A percentile compares a stretch with the other conserved stretches of the same genome.
phyloP scores from a whole-genome alignment of 345 rosid genomes.

The Jatropha curcas region DNA sequence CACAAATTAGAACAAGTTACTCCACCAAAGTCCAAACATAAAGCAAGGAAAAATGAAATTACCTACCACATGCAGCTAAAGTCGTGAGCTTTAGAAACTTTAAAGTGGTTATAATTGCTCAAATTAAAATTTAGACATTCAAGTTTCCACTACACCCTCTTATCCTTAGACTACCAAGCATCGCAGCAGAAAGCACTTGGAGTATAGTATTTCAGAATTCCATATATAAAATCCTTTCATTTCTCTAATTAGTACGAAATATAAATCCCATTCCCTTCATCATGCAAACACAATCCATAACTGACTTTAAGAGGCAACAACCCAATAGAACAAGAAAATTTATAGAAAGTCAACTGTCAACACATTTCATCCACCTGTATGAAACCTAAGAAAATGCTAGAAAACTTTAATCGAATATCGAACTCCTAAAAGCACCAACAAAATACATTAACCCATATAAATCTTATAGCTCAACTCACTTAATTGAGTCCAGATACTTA shows the following conservation, averaged over 20 bases:
- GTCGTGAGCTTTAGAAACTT: neutral
- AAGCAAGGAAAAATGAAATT: neutral
- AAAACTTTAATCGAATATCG: neutral
- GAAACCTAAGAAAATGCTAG: neutral
- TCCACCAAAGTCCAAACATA: neutral
- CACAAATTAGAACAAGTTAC: conserved; percentile 8
- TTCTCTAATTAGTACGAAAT: neutral
- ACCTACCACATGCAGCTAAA: neutral
- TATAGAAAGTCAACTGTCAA: neutral
- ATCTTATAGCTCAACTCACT: neutral
- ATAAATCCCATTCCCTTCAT: neutral
- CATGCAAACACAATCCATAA: neutral
- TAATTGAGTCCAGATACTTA: neutral
- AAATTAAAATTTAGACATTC: neutral
- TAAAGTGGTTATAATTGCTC: too few species aligned
- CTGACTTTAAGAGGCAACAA: neutral
- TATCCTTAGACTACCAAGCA: neutral
- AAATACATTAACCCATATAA: too few species aligned
- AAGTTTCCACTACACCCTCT: neutral
- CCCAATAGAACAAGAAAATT: neutral
- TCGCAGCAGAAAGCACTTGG: neutral
- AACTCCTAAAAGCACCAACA: neutral
- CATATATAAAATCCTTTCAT: neutral
- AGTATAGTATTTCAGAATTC: neutral
- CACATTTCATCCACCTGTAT: neutral